Evolutionary conservation across 164 flowering plant species (phyloP).

Genomic region (Liquidambar formosana): DNA sequence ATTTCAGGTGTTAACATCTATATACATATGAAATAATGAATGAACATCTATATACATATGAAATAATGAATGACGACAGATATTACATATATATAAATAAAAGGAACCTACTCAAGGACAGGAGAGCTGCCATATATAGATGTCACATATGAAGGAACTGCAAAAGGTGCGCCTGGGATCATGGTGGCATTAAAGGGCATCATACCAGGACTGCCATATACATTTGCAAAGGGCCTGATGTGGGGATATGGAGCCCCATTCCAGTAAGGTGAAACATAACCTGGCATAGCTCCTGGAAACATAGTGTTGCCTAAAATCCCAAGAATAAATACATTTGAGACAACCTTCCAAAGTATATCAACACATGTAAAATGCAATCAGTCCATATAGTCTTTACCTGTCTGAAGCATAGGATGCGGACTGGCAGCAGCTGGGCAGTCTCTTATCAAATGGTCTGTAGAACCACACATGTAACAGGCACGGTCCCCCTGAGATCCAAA

Average conservation of each 20-base stretch:
- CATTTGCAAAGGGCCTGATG: slow-evolving; percentile 38
- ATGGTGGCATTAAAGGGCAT: slow-evolving; percentile 49
- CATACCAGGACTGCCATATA: slow-evolving; percentile 51
- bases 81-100: too few relatives aligned
- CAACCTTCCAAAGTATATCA: neutral
- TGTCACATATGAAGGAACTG: slow-evolving; percentile 46
- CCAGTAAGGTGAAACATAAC: slow-evolving; percentile 54
- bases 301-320: slow-evolving; percentile 31
- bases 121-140: slow-evolving; percentile 45
- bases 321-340: neutral
- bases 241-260: slow-evolving; percentile 40
- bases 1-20: slow-evolving; percentile 1
- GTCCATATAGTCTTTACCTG: slow-evolving; percentile 34
- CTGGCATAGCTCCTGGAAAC: slow-evolving; percentile 38
- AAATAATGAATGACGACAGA: too few relatives aligned
- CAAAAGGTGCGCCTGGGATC: slow-evolving; percentile 42
- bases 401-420: slow-evolving; percentile 38
- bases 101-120: slow-evolving; percentile 41
- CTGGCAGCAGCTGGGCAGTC: slow-evolving; percentile 61
- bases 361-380: neutral
- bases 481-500: slow-evolving; percentile 46
- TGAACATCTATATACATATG: neutral
- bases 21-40: too few relatives aligned
- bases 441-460: slow-evolving; percentile 70
- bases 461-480: slow-evolving; percentile 76